A percentile compares a stretch with the other conserved stretches of the same genome.
Conservation (phyloP, 306 rosid species). For the Citrullus mucosospermus region DNA sequence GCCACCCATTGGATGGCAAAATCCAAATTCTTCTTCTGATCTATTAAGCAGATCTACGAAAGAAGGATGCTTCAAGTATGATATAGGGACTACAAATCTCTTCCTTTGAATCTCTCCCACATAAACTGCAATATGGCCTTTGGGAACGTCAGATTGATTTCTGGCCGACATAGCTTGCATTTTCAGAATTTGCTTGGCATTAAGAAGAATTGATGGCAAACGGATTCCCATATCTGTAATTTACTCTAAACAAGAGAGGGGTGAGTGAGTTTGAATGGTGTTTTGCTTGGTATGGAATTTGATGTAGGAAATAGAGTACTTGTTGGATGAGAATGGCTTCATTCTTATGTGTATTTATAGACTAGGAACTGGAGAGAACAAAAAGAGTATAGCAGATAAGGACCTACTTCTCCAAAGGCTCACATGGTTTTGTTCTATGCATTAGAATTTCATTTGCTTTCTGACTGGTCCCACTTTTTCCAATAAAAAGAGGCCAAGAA, state of each 20-base stretch:
- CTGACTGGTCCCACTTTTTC: neutral
- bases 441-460: neutral
- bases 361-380: too few species aligned
- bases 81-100: constrained; percentile 27
- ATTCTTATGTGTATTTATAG: neutral
- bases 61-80: constrained; percentile 27
- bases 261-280: neutral
- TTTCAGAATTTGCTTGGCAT: constrained; percentile 6
- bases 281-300: neutral
- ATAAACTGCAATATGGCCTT: constrained; percentile 37
- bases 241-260: neutral
- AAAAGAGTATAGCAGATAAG: too few species aligned
- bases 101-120: constrained; percentile 34
- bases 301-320: neutral
- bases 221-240: neutral
- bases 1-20: constrained; percentile 39
- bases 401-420: neutral
- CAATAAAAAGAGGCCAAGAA: neutral
- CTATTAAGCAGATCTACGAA: constrained; percentile 23
- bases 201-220: neutral
- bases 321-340: neutral
- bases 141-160: constrained; percentile 20
- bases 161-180: neutral
- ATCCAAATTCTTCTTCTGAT: constrained; percentile 43
- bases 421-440: constrained; percentile 1